Evolutionary conservation across 495 filamentous ascomycete species (phyloP).

Genomic region (Chaetomium tenue): DNA sequence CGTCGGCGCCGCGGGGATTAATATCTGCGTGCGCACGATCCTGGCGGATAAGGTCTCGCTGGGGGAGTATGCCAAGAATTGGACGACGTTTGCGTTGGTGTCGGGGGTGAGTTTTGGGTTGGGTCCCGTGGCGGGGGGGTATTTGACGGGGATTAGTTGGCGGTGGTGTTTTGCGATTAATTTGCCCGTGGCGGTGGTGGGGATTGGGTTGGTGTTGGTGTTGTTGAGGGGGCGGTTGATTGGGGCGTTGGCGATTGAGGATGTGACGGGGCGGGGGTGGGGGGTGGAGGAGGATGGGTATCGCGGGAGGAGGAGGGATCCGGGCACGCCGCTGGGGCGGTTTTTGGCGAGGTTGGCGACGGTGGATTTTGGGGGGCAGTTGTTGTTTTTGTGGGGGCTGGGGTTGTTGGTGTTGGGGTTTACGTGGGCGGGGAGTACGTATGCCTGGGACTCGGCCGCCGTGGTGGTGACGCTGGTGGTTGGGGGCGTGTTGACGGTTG

Average conservation of each 20-base stretch:
- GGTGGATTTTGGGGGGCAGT: constrained; percentile 54
- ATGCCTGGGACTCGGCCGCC: constrained; percentile 50
- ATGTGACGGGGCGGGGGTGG: constrained; percentile 13
- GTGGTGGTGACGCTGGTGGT: constrained; percentile 54
- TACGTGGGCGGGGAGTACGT: constrained; percentile 58
- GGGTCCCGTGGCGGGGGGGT: constrained; percentile 54
- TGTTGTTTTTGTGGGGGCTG: constrained; percentile 59
- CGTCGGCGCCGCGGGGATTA: constrained; percentile 52
- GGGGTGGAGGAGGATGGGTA: not conserved
- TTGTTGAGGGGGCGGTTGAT: constrained; percentile 43
- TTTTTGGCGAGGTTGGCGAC: constrained; percentile 43
- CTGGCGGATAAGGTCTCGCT: constrained; percentile 58
- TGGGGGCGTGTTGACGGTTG: constrained; percentile 46
- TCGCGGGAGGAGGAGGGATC: not conserved
- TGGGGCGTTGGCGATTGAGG: constrained; percentile 31
- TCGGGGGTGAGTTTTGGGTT: constrained; percentile 52
- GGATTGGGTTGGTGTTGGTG: constrained; percentile 42
- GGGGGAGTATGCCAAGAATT: constrained; percentile 57
- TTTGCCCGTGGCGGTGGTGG: constrained; percentile 47
- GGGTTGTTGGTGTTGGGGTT: constrained; percentile 57
- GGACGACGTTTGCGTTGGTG: constrained; percentile 54
- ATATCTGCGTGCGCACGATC: constrained; percentile 54
- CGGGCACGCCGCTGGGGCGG: constrained; percentile 26
- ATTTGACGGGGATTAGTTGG: constrained; percentile 49
- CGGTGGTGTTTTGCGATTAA: constrained; percentile 61